phyloP scores from a whole-genome alignment of 768 basidiomycete species.

The Trametes meyenii region DNA sequence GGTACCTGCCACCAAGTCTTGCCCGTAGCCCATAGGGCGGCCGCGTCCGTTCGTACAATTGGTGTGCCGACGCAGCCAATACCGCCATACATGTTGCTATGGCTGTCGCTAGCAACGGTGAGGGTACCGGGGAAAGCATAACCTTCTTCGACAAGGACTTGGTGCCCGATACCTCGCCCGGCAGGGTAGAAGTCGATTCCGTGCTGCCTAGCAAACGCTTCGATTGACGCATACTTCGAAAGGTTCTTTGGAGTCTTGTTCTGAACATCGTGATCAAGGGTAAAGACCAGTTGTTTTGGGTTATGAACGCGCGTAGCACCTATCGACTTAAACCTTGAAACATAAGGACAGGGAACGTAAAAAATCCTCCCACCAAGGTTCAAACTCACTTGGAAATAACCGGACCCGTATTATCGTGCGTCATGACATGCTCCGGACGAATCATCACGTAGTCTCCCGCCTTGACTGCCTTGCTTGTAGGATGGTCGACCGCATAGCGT shows the following conservation, averaged over 20 bases:
- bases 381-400: conserved; percentile 90
- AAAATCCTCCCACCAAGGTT: not conserved
- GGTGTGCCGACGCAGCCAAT: conserved; percentile 97
- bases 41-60: conserved; percentile 93
- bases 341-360: not conserved
- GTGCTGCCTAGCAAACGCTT: conserved; percentile 84
- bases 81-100: conserved; percentile 99
- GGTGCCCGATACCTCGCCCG: conserved; percentile 97
- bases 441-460: conserved; percentile 99
- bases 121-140: conserved; percentile 96
- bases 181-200: conserved; percentile 95
- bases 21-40: conserved; percentile 96
- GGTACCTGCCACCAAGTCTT: conserved; percentile 99
- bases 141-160: conserved; percentile 96
- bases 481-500: conserved; percentile 91
- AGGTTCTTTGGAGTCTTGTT: conserved; percentile 91
- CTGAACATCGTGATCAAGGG: conserved; percentile 97
- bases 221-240: conserved; percentile 89
- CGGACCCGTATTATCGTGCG: conserved; percentile 97
- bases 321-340: conserved; percentile 86
- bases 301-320: conserved; percentile 85
- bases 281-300: conserved; percentile 88
- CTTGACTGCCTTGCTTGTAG: conserved; percentile 75
- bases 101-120: conserved; percentile 95
- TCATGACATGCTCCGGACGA: conserved; percentile 97